Evolutionary conservation across 139 green algal genomes (phyloP).

Genomic region (Trebouxia sp.): DNA sequence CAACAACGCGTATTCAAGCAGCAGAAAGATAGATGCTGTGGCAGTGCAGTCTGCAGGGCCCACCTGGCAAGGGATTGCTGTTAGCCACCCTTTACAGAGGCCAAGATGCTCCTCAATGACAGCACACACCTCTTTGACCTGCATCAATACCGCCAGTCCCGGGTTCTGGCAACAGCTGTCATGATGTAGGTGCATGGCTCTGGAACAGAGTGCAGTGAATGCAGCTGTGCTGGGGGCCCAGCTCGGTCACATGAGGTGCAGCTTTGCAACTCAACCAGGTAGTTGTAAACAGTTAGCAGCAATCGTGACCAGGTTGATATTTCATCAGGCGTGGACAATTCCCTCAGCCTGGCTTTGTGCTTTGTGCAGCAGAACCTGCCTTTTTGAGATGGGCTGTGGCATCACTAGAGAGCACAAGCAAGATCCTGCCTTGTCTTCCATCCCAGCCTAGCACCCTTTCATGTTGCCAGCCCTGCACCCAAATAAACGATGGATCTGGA

Average conservation of each 20-base stretch:
- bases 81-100: constrained; percentile 45
- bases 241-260: no score
- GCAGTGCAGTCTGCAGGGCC: no score
- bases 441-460: constrained; percentile 15
- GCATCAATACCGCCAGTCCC: constrained; percentile 1
- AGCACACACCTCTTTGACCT: constrained; percentile 40
- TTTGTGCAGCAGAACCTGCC: constrained; percentile 13
- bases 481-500: no score
- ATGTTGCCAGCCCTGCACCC: constrained; percentile 34
- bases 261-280: no score
- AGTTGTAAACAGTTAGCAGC: no score
- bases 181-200: neutral
- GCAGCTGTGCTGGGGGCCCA: no score
- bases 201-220: neutral
- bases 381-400: constrained; percentile 23
- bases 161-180: neutral
- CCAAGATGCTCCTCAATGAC: constrained; percentile 54
- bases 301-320: no score
- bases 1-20: no score
- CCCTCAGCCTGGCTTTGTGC: no score
- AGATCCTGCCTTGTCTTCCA: neutral
- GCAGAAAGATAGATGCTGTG: no score
- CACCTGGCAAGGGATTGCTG: constrained; percentile 28
- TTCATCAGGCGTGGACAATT: no score
- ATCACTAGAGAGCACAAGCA: constrained; percentile 22